Conservation (phyloP, 2,329 filamentous ascomycete genomes). For the Beauveria caledonica region DNA sequence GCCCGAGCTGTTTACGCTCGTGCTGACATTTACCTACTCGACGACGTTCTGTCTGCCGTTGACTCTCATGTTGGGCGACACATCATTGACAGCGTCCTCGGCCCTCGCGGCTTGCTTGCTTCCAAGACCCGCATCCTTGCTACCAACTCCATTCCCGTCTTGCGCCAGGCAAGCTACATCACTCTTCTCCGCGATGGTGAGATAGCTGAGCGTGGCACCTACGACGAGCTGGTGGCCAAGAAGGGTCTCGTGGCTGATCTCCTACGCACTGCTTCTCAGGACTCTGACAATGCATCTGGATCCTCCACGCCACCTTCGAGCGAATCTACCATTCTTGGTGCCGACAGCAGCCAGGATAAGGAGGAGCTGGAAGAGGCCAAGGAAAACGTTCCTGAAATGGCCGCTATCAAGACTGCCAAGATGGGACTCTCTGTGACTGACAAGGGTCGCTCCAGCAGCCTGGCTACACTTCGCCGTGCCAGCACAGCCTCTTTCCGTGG, state of each 20-base stretch:
- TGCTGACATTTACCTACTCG: slow-evolving; percentile 91
- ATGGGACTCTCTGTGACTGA: slow-evolving; percentile 33
- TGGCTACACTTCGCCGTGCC: slow-evolving; percentile 75
- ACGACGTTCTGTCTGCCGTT: slow-evolving; percentile 93
- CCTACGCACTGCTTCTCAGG: slow-evolving; percentile 65
- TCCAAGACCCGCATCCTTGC: slow-evolving; percentile 88
- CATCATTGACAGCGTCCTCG: slow-evolving; percentile 89
- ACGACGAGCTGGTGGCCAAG: slow-evolving; percentile 84
- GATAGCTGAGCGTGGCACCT: slow-evolving; percentile 82
- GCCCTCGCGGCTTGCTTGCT: slow-evolving; percentile 69
- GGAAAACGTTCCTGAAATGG: slow-evolving; percentile 66
- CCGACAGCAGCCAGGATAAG: slow-evolving; percentile 45
- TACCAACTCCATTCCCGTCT: slow-evolving; percentile 88
- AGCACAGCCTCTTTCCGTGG: slow-evolving; percentile 87
- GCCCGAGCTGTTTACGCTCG: slow-evolving; percentile 92
- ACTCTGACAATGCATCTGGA: slow-evolving; percentile 36
- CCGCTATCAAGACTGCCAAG: slow-evolving; percentile 54
- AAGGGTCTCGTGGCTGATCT: slow-evolving; percentile 83
- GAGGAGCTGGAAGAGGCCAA: slow-evolving; percentile 69
- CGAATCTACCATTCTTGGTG: slow-evolving; percentile 49
- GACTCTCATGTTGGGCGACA: slow-evolving; percentile 95
- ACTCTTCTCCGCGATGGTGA: slow-evolving; percentile 74
- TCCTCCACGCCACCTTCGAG: slow-evolving; percentile 42
- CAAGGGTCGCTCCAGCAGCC: slow-evolving; percentile 60
- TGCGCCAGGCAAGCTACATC: slow-evolving; percentile 85